phyloP scores from a whole-genome alignment of 2,329 filamentous ascomycete genomes.

The Botrytis fragariae region DNA sequence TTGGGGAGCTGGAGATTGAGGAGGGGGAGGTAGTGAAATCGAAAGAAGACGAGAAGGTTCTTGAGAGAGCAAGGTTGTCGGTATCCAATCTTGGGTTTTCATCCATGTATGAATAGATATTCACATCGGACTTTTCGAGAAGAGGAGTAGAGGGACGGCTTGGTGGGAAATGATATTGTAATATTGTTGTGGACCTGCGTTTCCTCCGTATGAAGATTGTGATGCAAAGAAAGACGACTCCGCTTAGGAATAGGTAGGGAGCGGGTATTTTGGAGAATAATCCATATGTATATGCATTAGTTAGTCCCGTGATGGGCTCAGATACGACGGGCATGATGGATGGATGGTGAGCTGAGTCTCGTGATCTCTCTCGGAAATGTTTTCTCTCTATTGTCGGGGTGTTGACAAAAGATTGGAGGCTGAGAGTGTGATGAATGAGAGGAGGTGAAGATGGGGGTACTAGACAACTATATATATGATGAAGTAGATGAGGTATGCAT shows the following conservation, averaged over 20 bases:
- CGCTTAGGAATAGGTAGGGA: conserved; percentile 20
- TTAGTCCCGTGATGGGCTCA: not conserved
- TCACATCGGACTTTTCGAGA: not conserved
- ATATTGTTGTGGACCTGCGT: not conserved
- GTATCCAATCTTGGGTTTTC: not conserved
- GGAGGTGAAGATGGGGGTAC: not conserved
- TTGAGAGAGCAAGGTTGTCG: not conserved
- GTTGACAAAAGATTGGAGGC: not conserved
- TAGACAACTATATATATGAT: not conserved
- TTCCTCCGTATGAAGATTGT: conserved; percentile 20
- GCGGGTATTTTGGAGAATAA: conserved; percentile 11
- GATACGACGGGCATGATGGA: conserved; percentile 23
- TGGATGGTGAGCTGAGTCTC: conserved; percentile 1
- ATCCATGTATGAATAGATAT: not conserved
- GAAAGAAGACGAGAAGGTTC: conserved; percentile 10
- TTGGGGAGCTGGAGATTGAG: not conserved
- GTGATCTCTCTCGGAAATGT: not conserved
- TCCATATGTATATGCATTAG: not conserved
- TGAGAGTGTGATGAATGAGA: not conserved
- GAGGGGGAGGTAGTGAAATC: conserved; percentile 10
- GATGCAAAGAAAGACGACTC: conserved; percentile 22
- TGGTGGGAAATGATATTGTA: conserved; percentile 16
- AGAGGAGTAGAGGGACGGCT: conserved; percentile 12
- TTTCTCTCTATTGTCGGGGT: not conserved
- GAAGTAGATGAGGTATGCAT: not conserved